A percentile compares a stretch with the other conserved stretches of the same genome.
Conservation (phyloP, 1,139 yeast species). For the Chernovozyma sophiae-reginae region DNA sequence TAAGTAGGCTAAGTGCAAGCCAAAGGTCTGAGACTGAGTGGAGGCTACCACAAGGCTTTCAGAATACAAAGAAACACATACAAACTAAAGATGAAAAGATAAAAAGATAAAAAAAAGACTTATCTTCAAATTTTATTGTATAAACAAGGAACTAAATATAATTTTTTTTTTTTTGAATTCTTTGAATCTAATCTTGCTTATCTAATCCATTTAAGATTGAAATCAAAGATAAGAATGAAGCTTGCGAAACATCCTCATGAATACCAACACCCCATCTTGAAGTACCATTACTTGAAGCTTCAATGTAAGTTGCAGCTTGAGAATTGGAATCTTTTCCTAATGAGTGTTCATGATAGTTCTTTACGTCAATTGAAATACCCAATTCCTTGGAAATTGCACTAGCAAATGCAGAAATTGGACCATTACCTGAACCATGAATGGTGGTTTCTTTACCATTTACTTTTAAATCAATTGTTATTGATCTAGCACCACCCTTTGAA, state of each 20-base stretch:
- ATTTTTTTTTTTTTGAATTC: too few species aligned
- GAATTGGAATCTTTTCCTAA: conserved; percentile 83
- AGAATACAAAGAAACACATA: too few species aligned
- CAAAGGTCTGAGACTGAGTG: too few species aligned
- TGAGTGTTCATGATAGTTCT: conserved; percentile 87
- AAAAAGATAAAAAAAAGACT: too few species aligned
- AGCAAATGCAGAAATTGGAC: conserved; percentile 89
- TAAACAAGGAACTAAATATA: too few species aligned
- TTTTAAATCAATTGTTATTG: conserved; percentile 35
- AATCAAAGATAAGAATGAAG: conserved; percentile 76
- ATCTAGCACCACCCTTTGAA: conserved; percentile 27
- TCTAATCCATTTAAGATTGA: conserved; percentile 61
- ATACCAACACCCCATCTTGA: conserved; percentile 92
- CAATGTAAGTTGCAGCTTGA: conserved; percentile 88
- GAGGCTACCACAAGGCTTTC: too few species aligned
- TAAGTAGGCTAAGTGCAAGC: too few species aligned
- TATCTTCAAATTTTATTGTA: too few species aligned
- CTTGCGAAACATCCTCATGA: conserved; percentile 87
- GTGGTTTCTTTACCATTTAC: conserved; percentile 44
- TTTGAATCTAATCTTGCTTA: conserved; percentile 8
- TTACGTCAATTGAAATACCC: conserved; percentile 62
- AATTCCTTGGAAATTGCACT: conserved; percentile 67
- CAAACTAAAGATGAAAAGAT: too few species aligned
- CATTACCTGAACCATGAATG: conserved; percentile 79
- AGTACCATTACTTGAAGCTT: conserved; percentile 50